Conservation (phyloP, 148 eudicot species). For the Rhododendron simsii region DNA sequence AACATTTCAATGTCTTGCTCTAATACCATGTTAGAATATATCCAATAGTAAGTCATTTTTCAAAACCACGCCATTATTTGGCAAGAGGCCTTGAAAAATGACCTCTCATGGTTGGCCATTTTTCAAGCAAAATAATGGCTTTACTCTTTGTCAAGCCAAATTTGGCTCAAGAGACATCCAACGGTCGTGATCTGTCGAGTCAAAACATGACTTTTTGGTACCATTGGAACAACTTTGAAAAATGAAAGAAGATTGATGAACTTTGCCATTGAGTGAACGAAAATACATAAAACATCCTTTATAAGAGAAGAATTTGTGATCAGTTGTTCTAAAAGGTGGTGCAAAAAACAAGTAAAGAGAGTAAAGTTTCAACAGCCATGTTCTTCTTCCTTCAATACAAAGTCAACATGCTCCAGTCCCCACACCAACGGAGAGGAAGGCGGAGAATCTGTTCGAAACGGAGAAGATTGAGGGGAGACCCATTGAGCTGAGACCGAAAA, state of each 20-base stretch:
- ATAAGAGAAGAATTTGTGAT: background rate
- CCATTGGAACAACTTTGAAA: too few species aligned
- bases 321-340: background rate
- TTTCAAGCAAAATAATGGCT: background rate
- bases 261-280: too few species aligned
- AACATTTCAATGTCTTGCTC: too few species aligned
- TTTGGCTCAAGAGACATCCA: background rate
- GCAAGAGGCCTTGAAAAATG: background rate
- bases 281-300: background rate
- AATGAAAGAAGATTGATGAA: too few species aligned
- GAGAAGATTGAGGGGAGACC: constrained; percentile 27
- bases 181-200: too few species aligned
- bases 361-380: background rate
- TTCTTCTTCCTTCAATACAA: constrained; percentile 25
- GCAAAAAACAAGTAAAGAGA: background rate
- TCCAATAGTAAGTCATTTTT: background rate
- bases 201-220: too few species aligned
- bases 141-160: background rate
- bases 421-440: constrained; percentile 22
- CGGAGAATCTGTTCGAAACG: constrained; percentile 14
- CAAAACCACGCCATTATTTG: background rate
- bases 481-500: constrained; percentile 6
- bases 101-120: too few species aligned
- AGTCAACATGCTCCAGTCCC: constrained; percentile 26
- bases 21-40: too few species aligned